These are phyloP conservation scores for Kurtzmaniella quercitrusa DNA, from an alignment of 1,139 yeast species.

Conservation along the genomic window DNA sequence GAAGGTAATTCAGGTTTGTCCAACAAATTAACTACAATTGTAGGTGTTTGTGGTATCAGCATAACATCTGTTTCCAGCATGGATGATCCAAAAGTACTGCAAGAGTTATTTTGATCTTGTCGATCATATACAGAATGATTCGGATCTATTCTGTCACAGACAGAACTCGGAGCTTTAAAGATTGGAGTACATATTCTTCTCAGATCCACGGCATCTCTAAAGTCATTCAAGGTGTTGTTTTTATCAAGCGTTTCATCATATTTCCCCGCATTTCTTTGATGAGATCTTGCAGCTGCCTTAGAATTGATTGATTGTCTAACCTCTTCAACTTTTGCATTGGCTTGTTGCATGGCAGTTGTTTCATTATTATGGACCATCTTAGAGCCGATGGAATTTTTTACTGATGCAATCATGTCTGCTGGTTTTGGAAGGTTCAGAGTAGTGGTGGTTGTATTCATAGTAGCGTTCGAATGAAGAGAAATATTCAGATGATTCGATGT, in stretches of 20 bases:
- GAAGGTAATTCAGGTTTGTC: constrained; percentile 5
- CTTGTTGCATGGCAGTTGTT: neutral
- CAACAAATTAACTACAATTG: constrained; percentile 1
- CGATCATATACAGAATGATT: neutral
- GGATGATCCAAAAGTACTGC: constrained; percentile 13
- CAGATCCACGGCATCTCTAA: constrained; percentile 27
- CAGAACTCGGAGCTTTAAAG: neutral
- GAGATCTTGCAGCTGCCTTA: constrained; percentile 13
- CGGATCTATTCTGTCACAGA: constrained; percentile 2
- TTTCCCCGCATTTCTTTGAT: constrained; percentile 6
- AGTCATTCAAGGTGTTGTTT: constrained; percentile 16
- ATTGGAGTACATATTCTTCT: constrained; percentile 15
- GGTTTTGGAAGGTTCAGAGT: constrained; percentile 10
- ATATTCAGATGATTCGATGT: neutral
- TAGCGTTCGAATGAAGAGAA: neutral
- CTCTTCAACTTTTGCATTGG: constrained; percentile 9
- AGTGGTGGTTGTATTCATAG: neutral
- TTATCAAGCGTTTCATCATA: constrained; percentile 9
- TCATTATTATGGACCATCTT: constrained; percentile 9
- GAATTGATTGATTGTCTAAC: constrained; percentile 23
- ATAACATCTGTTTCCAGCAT: constrained; percentile 10
- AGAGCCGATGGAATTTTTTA: constrained; percentile 24
- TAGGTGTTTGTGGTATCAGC: constrained; percentile 1
- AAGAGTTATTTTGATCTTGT: constrained; percentile 9
- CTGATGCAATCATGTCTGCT: constrained; percentile 23